Evolutionary conservation across 306 rosid species (phyloP), one percentile per base, ranked within the genome.

Genomic region (Mimosa pudica): DNA sequence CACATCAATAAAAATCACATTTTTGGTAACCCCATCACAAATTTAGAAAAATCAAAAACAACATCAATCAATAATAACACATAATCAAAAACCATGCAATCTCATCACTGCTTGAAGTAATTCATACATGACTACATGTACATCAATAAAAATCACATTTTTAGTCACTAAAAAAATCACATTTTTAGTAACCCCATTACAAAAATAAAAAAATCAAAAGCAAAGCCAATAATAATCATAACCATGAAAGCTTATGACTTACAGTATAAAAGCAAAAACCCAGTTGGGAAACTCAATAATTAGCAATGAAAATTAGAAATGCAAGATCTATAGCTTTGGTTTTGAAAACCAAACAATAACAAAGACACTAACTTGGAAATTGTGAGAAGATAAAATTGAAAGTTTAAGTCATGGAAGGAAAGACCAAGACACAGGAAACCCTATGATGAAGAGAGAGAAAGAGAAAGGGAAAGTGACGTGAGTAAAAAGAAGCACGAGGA

Each of bases 271-370:
- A 74, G 64, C 47, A 24, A 18, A 57, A 63, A 38, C 5, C 61
- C 42, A 68, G 57, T 8, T 5, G 49, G 13, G 51, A 36, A 17
- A 55, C 61, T 79, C 51, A 62, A 20, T 24, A 70, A 30, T 47
- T 38, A 33, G 70, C 79, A 74, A 81, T 71, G 64, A 63, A 79
- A 10, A 57, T 17, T 32, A 70, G 77, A 71, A 77, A 65, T 74
- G 52, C 72, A 75, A 35, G 81, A 36, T 66, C 76, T 38, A 44
- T 61, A 71, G 76, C 71, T 24, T 61, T 74, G 54, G 54, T 71
- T 60, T 71, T 54, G 64, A 78, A 3, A 85, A 80, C 77, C 87
- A 85, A 24, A 24, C 75, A 82, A 71, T 61, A 24, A 35, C 44
- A 84, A 24, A 35, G 54, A 84, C 65, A 64, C 32, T 74, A 61